Base-by-base conservation (phyloP, 176 grass and related monocot genomes). In the Pharus latifolius region DNA sequence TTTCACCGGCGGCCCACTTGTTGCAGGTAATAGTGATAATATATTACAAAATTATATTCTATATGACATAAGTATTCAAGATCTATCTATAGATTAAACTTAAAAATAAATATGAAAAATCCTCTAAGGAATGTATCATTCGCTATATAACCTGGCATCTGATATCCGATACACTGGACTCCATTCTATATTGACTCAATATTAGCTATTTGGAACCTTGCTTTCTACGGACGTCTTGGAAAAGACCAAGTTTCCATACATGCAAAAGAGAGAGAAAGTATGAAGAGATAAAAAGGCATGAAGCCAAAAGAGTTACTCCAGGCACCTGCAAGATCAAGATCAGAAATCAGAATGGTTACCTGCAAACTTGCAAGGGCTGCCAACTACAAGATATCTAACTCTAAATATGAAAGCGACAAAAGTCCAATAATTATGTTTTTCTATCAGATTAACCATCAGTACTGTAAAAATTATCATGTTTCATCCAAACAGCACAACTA, bases 251-350 rank as follows among this genome's bases (percentile, higher is more conserved):
- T 77, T 57, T 25, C 23, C 7, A 57, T n/a, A 38, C 48, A 70
- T 49, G 73, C 38, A 71, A 56, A 56, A 57, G 40, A 55, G 50
- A 19, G 31, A n/a, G n/a, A 26, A 16, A 75, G 5, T 25, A 24
- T 31, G 69, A 56, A 57, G 40, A 55, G 50, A 19, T 18, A n/a
- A 27, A 26, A 16, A 75, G 5, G 69, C 49, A 55, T 10, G 44
- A 56, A 69, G 57, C 49, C 66, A 72, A 77, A 83, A 40, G 30
- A 48, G 80, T 70, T 77, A 76, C 80, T 54, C 80, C 62, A 54
- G 32, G 29, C 58, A 14, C 65, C 66, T 65, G 66, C 30, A 40
- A 70, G 56, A 77, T 55, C 57, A 77, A 55, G 24, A 23, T 56
- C 57, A 50, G 37, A 63, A 64, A 23, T 56, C 57, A 50, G 37